Evolutionary conservation across 2,329 filamentous ascomycete species (phyloP).

Genomic region (Talaromyces sp.): DNA sequence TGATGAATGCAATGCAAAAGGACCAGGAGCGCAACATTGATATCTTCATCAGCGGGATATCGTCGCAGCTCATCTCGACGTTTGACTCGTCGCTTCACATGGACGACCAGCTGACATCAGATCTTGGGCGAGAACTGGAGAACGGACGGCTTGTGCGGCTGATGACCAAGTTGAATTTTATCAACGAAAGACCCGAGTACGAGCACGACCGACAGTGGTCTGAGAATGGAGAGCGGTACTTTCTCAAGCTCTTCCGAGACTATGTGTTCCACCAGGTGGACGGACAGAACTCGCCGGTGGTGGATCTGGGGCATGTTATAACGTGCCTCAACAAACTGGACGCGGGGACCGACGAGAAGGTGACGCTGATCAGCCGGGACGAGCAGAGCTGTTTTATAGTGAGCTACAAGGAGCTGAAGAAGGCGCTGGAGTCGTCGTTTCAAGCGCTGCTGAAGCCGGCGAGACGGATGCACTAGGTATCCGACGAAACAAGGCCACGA

Average conservation of each 20-base stretch:
- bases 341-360: constrained; percentile 78
- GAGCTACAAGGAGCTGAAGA: constrained; percentile 82
- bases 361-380: constrained; percentile 81
- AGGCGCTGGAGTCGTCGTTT: constrained; percentile 57
- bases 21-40: constrained; percentile 67
- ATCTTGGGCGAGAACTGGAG: constrained; percentile 76
- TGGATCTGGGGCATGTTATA: constrained; percentile 84
- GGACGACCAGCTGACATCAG: constrained; percentile 67
- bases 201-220: constrained; percentile 76
- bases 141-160: constrained; percentile 81
- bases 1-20: constrained; percentile 62
- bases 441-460: constrained; percentile 49
- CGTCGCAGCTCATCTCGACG: constrained; percentile 67
- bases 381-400: constrained; percentile 85
- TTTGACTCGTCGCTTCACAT: constrained; percentile 76
- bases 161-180: constrained; percentile 73
- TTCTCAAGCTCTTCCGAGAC: constrained; percentile 90
- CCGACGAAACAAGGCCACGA: neutral
- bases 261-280: constrained; percentile 98
- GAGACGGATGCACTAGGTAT: constrained; percentile 29
- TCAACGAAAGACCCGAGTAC: constrained; percentile 86
- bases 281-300: constrained; percentile 70
- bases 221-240: constrained; percentile 87
- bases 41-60: constrained; percentile 71
- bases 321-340: constrained; percentile 87